A percentile compares a stretch with the other conserved stretches of the same genome.
These are phyloP conservation scores for Melocanna baccifera DNA, from an alignment of 176 grass and related monocot genomes.

Conservation along the genomic window DNA sequence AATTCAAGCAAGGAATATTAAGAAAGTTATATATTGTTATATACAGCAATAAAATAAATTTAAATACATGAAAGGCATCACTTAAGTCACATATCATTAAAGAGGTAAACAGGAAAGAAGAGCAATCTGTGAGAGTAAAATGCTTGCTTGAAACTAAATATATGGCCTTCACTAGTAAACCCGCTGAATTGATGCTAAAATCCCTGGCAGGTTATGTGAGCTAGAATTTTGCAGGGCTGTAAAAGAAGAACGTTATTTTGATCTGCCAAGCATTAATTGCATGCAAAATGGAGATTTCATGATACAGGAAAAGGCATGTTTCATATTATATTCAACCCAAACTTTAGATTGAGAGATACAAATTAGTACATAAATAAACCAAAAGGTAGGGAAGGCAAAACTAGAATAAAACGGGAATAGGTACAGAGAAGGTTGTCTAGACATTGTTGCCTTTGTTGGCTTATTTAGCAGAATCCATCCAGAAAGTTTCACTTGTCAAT, in stretches of 20 bases:
- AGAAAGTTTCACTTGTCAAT: not conserved
- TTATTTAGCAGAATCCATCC: not conserved
- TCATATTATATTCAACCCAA: not conserved
- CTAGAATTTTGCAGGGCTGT: not conserved
- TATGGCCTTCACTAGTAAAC: not conserved
- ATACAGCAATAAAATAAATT: not conserved
- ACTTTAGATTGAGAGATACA: not conserved
- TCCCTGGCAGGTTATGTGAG: not conserved
- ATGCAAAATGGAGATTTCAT: not conserved
- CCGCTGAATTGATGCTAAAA: not conserved
- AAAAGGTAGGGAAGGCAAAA: no score
- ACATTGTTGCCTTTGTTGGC: not conserved
- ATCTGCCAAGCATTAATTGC: not conserved
- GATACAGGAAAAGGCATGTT: not conserved
- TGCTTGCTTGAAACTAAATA: not conserved
- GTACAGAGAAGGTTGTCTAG: not conserved
- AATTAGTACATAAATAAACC: no score
- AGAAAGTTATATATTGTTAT: constrained; percentile 16
- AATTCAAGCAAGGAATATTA: constrained; percentile 23
- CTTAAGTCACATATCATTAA: not conserved
- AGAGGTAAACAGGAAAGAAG: not conserved
- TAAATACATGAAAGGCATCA: not conserved
- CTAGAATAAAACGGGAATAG: not conserved
- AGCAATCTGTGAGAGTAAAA: not conserved
- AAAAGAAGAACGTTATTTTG: not conserved